Conservation (phyloP, 495 filamentous ascomycete genomes). For the Penicillium salamii region DNA sequence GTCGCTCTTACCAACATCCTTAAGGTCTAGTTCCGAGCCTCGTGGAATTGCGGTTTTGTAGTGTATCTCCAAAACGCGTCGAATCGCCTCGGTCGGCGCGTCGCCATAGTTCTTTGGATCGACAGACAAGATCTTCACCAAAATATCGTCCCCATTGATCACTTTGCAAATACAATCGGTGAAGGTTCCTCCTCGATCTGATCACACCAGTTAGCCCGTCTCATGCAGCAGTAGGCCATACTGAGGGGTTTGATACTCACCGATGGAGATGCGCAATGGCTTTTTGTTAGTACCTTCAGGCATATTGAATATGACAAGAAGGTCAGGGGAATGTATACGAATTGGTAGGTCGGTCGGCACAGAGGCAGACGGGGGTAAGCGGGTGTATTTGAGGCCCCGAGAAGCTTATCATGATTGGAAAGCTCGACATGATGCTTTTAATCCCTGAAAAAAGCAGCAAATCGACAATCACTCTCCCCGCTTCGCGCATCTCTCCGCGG, state of each 20-base stretch:
- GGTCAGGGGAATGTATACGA: neutral
- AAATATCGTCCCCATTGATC: slow-evolving; percentile 3
- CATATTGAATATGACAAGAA: slow-evolving; percentile 4
- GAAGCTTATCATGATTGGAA: slow-evolving; percentile 3
- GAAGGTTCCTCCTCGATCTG: slow-evolving; percentile 25
- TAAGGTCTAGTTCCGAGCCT: slow-evolving; percentile 9
- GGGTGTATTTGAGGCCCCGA: neutral
- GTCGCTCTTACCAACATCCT: slow-evolving; percentile 1
- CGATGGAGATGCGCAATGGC: slow-evolving; percentile 8
- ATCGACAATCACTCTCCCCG: neutral
- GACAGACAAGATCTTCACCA: slow-evolving; percentile 14
- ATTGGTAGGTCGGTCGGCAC: neutral
- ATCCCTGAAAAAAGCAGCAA: neutral
- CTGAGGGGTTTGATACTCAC: neutral
- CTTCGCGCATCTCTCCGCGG: slow-evolving; percentile 5
- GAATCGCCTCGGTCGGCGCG: slow-evolving; percentile 14
- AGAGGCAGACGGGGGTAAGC: neutral
- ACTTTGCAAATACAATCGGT: slow-evolving; percentile 17
- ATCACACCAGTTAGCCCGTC: neutral
- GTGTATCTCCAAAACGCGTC: slow-evolving; percentile 6
- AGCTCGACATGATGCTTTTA: neutral
- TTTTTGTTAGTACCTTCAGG: slow-evolving; percentile 7
- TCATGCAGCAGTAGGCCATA: neutral
- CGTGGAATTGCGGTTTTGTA: slow-evolving; percentile 4
- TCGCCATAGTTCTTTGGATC: slow-evolving; percentile 15